Evolutionary conservation across 1,139 yeast species (phyloP).

Genomic region (Sugiyamaella japonica): DNA sequence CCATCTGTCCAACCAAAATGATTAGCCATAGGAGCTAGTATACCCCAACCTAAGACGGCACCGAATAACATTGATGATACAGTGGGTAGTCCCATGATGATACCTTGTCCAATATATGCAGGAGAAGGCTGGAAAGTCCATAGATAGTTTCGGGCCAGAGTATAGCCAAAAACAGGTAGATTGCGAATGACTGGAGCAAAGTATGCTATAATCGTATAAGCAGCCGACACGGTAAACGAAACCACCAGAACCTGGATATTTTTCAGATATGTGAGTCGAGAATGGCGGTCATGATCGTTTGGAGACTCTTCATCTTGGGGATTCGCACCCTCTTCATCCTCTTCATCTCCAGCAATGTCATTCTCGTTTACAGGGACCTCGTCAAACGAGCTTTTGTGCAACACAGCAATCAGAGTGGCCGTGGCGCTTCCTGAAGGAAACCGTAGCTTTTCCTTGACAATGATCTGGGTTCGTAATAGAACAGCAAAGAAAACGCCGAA

Average conservation of each 20-base stretch:
- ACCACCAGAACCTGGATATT: constrained; percentile 58
- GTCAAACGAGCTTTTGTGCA: constrained; percentile 55
- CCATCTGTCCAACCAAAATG: constrained; percentile 84
- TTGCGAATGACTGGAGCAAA: constrained; percentile 67
- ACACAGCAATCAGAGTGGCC: constrained; percentile 84
- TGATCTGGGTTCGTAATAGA: constrained; percentile 80
- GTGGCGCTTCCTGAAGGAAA: constrained; percentile 98
- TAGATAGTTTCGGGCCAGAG: constrained; percentile 63
- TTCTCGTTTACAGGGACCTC: constrained; percentile 24
- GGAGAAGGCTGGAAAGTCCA: constrained; percentile 97
- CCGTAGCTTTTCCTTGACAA: constrained; percentile 77
- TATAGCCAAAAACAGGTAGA: constrained; percentile 73
- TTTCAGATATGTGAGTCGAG: constrained; percentile 45
- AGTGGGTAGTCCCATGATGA: constrained; percentile 93
- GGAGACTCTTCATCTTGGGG: constrained; percentile 15
- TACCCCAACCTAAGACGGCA: constrained; percentile 85
- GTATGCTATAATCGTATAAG: constrained; percentile 69
- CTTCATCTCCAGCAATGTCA: constrained; percentile 20
- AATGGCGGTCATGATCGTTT: constrained; percentile 19
- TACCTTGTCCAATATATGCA: constrained; percentile 96
- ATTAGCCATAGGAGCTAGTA: constrained; percentile 78
- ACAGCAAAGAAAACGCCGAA: constrained; percentile 96
- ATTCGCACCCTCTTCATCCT: constrained; percentile 15
- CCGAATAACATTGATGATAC: constrained; percentile 91
- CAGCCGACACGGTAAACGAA: constrained; percentile 70